A percentile compares a stretch with the other conserved stretches of the same genome.
These are phyloP conservation scores for Protomyces lactucae-debilis DNA, from an alignment of 1,139 yeast species.

Conservation along the genomic window DNA sequence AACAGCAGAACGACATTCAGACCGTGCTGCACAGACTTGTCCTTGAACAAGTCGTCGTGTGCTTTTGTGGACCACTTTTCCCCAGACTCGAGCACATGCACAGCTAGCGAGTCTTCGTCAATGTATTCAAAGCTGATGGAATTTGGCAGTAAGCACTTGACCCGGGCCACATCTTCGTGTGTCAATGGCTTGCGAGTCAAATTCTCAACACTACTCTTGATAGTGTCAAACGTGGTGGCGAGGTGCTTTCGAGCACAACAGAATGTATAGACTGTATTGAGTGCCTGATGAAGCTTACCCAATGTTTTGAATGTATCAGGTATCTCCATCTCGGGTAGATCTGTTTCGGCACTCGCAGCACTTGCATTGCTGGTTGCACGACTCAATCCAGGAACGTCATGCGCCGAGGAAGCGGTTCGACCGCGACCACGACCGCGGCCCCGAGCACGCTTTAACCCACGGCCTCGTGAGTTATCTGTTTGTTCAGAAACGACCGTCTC, in stretches of 20 bases:
- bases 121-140: constrained; percentile 69
- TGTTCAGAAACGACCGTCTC: not conserved
- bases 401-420: not conserved
- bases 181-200: constrained; percentile 31
- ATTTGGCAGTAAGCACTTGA: constrained; percentile 60
- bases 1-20: constrained; percentile 51
- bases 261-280: constrained; percentile 54
- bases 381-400: constrained; percentile 1
- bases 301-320: constrained; percentile 20
- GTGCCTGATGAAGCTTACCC: constrained; percentile 27
- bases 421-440: constrained; percentile 16
- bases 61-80: constrained; percentile 32
- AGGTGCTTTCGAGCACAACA: constrained; percentile 52
- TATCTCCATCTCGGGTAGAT: constrained; percentile 9
- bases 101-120: constrained; percentile 39
- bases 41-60: constrained; percentile 22
- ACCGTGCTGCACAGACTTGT: constrained; percentile 20
- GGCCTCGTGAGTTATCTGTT: not conserved
- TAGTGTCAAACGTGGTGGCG: constrained; percentile 48
- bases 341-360: constrained; percentile 7
- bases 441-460: not conserved
- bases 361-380: constrained; percentile 4
- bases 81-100: constrained; percentile 17
- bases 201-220: constrained; percentile 48
- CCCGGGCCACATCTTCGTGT: constrained; percentile 55